Evolutionary conservation across 169 alveolate genomes (phyloP).

Genomic region (Gregarina niphandrodes): DNA sequence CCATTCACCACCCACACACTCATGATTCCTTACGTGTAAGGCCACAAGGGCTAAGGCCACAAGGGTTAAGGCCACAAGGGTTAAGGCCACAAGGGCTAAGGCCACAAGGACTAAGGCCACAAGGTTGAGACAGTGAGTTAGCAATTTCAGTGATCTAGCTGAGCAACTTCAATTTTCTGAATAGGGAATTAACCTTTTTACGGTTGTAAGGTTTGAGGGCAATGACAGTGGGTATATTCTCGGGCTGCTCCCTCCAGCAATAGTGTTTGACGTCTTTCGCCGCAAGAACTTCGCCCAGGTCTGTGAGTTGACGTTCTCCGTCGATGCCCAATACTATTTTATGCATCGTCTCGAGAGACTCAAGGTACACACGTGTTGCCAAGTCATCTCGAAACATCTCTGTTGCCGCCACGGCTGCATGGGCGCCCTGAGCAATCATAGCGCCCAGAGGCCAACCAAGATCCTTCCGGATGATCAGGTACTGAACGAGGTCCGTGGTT

Average conservation of each 20-base stretch:
- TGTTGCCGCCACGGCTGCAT: constrained; percentile 28
- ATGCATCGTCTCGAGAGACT: constrained; percentile 21
- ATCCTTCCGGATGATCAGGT: constrained; percentile 25
- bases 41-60: too few species aligned
- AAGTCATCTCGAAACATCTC: constrained; percentile 3
- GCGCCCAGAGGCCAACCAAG: constrained; percentile 32
- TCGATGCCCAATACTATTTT: constrained; percentile 22
- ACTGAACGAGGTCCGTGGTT: constrained; percentile 28
- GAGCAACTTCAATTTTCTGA: too few species aligned
- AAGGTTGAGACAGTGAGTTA: too few species aligned
- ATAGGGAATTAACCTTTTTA: too few species aligned
- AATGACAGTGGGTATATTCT: constrained; percentile 28
- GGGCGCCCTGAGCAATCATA: constrained; percentile 34
- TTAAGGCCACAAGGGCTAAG: too few species aligned
- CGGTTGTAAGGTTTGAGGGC: constrained; percentile 33
- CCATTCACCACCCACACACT: too few species aligned
- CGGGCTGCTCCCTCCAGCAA: constrained; percentile 34
- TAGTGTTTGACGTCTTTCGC: constrained; percentile 14
- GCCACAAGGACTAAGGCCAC: too few species aligned
- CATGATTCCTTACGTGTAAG: too few species aligned
- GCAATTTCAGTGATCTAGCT: too few species aligned
- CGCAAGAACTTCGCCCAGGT: constrained; percentile 10
- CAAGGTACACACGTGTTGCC: constrained; percentile 12
- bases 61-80: too few species aligned
- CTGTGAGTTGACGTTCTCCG: constrained; percentile 7